Evolutionary conservation across 2,329 filamentous ascomycete genomes (phyloP).

Genomic region (Aspergillus felis): DNA sequence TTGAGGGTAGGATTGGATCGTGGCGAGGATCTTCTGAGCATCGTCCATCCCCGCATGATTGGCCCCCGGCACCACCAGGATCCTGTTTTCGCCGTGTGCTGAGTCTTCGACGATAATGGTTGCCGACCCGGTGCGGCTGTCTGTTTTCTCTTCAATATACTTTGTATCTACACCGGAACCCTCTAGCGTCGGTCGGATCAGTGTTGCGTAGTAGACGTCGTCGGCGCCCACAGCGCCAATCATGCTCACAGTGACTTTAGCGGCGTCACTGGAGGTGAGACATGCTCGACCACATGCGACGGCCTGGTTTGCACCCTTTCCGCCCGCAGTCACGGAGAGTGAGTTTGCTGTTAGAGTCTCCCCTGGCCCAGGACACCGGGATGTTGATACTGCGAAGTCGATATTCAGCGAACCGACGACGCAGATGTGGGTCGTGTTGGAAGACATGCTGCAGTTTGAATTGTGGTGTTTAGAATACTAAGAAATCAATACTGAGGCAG

Average conservation of each 20-base stretch:
- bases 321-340: slow-evolving; percentile 48
- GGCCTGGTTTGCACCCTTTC: background rate
- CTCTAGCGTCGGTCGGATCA: slow-evolving; percentile 52
- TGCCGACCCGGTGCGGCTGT: slow-evolving; percentile 44
- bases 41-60: slow-evolving; percentile 47
- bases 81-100: slow-evolving; percentile 64
- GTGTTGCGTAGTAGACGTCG: slow-evolving; percentile 57
- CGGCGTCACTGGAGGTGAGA: slow-evolving; percentile 52
- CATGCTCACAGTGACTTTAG: slow-evolving; percentile 55
- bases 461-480: too few species aligned
- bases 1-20: background rate
- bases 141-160: slow-evolving; percentile 50
- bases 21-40: slow-evolving; percentile 25
- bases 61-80: slow-evolving; percentile 64
- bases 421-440: slow-evolving; percentile 50
- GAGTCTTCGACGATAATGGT: slow-evolving; percentile 68
- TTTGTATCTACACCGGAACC: slow-evolving; percentile 57
- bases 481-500: too few species aligned
- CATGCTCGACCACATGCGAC: background rate
- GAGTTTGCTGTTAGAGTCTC: slow-evolving; percentile 75
- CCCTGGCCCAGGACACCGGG: slow-evolving; percentile 71
- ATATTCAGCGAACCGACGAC: slow-evolving; percentile 86
- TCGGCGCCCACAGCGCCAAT: slow-evolving; percentile 60
- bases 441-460: background rate
- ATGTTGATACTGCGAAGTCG: slow-evolving; percentile 78